Conservation (phyloP, 2,329 filamentous ascomycete genomes). For the Didymella lethalis region DNA sequence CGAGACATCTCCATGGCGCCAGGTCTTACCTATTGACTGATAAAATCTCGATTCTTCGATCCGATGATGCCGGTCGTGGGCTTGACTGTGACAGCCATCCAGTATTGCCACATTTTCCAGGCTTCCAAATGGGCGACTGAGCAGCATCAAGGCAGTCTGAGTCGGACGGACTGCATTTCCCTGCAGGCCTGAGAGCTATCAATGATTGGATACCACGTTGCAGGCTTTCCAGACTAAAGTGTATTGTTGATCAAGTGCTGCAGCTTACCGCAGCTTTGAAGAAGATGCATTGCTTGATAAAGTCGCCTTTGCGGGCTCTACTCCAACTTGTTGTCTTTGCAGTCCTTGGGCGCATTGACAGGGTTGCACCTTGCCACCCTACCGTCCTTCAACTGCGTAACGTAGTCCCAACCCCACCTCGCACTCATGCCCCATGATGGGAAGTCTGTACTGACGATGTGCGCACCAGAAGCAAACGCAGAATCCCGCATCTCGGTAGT, state of each 20-base stretch:
- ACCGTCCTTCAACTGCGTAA: constrained; percentile 41
- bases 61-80: too few relatives aligned
- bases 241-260: neutral
- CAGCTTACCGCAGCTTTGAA: neutral
- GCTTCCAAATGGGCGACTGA: too few relatives aligned
- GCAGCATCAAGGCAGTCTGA: neutral
- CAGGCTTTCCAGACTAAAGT: neutral
- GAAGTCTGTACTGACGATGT: constrained; percentile 61
- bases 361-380: constrained; percentile 51
- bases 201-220: neutral
- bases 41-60: too few relatives aligned
- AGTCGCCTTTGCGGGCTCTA: neutral
- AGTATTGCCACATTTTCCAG: too few relatives aligned
- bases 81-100: too few relatives aligned
- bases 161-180: neutral
- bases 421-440: constrained; percentile 57
- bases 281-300: neutral
- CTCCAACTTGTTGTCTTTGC: constrained; percentile 35
- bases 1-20: neutral
- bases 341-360: constrained; percentile 47
- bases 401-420: constrained; percentile 59
- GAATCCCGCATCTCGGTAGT: constrained; percentile 55
- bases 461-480: constrained; percentile 58
- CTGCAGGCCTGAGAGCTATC: neutral
- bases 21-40: neutral